These are phyloP conservation scores for Chalciporus piperatus DNA, from an alignment of 768 basidiomycete genomes.

Conservation along the genomic window DNA sequence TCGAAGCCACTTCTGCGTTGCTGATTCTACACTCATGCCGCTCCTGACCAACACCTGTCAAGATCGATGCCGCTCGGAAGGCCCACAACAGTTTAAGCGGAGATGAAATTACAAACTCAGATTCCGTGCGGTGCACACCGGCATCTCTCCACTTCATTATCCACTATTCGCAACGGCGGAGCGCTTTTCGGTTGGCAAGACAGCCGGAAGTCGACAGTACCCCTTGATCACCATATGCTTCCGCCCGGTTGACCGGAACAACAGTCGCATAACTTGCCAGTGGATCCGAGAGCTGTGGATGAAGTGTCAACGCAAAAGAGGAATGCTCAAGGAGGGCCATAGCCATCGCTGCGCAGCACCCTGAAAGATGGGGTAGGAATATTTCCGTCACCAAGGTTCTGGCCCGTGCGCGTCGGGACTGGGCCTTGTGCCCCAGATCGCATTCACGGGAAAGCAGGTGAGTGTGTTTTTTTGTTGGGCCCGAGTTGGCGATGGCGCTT, in stretches of 20 bases:
- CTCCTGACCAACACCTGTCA: background rate
- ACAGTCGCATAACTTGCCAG: no score
- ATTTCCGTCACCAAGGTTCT: slow-evolving; percentile 9
- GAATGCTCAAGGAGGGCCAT: background rate
- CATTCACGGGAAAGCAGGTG: background rate
- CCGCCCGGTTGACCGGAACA: background rate
- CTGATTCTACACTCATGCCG: slow-evolving; percentile 32
- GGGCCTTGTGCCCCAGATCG: slow-evolving; percentile 10
- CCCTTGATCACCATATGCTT: background rate
- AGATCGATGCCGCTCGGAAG: background rate
- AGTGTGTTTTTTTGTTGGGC: background rate
- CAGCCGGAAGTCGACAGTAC: background rate
- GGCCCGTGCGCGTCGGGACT: slow-evolving; percentile 12
- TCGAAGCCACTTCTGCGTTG: slow-evolving; percentile 60
- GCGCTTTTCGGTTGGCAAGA: background rate
- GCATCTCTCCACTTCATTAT: background rate
- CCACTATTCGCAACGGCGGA: background rate
- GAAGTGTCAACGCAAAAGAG: background rate
- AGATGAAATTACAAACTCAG: slow-evolving; percentile 10
- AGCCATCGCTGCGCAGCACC: background rate
- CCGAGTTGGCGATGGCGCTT: slow-evolving; percentile 12
- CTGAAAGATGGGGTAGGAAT: slow-evolving; percentile 6
- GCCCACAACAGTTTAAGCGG: slow-evolving; percentile 11
- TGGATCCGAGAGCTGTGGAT: background rate
- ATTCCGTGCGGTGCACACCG: background rate